These are phyloP conservation scores for Aspergillus piperis DNA, from an alignment of 2,329 filamentous ascomycete genomes.

Conservation along the genomic window DNA sequence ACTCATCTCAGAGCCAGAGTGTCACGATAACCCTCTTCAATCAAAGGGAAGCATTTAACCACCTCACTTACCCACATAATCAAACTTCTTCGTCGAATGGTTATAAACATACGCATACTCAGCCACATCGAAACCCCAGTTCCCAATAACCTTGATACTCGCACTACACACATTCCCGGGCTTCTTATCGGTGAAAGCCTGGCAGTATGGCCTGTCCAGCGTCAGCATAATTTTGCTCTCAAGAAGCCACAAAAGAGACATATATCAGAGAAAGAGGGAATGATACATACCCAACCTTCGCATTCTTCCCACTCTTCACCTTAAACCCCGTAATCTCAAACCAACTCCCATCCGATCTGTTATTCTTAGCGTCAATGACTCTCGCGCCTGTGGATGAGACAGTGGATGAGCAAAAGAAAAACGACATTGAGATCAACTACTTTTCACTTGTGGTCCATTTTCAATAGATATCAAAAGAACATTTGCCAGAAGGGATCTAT, in stretches of 20 bases:
- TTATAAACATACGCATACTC: not conserved
- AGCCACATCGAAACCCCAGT: not conserved
- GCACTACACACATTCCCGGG: not conserved
- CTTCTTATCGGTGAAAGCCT: not conserved
- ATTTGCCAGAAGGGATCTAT: too few relatives aligned
- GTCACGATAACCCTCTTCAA: too few relatives aligned
- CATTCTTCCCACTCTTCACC: not conserved
- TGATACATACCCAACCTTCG: not conserved
- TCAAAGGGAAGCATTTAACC: too few relatives aligned
- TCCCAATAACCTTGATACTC: not conserved
- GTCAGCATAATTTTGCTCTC: not conserved
- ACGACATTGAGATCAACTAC: too few relatives aligned
- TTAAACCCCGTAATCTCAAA: not conserved
- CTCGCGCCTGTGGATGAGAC: too few relatives aligned
- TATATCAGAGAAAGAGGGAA: too few relatives aligned
- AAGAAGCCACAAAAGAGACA: not conserved
- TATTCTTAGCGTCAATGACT: not conserved
- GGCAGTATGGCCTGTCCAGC: not conserved
- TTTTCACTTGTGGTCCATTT: too few relatives aligned
- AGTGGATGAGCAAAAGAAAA: too few relatives aligned
- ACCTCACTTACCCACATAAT: not conserved
- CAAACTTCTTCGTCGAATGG: not conserved
- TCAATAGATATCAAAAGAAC: too few relatives aligned
- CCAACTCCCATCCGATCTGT: not conserved
- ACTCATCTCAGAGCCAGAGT: too few relatives aligned